Conservation (phyloP, 2,329 filamentous ascomycete genomes). For the Fusarium sp. region DNA sequence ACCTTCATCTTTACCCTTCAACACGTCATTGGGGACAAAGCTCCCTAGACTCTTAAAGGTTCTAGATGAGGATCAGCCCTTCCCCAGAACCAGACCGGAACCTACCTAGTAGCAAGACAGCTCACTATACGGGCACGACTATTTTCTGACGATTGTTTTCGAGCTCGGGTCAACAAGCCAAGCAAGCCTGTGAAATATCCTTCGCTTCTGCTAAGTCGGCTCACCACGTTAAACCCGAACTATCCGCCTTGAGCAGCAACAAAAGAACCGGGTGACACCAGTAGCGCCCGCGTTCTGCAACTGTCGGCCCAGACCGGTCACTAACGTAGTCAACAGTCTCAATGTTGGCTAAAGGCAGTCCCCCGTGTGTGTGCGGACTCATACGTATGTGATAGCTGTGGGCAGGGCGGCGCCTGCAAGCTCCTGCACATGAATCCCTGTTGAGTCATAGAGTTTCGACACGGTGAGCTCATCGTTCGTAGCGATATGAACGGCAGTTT, state of each 20-base stretch:
- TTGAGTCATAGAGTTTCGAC: conserved; percentile 35
- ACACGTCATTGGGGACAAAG: conserved; percentile 32
- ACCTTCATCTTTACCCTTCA: conserved; percentile 28
- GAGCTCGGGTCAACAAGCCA: not conserved
- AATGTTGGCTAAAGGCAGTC: conserved; percentile 19
- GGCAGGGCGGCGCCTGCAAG: conserved; percentile 25
- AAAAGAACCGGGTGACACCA: conserved; percentile 25
- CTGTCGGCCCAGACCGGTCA: conserved; percentile 46
- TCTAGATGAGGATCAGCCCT: conserved; percentile 36
- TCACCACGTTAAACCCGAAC: conserved; percentile 20
- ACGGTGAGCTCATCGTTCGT: conserved; percentile 26
- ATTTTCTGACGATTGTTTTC: not conserved
- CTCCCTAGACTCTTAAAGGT: not conserved
- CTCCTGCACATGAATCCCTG: conserved; percentile 35
- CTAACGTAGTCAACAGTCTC: conserved; percentile 25
- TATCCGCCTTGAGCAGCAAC: conserved; percentile 17
- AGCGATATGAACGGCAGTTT: conserved; percentile 27
- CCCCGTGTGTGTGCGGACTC: conserved; percentile 17
- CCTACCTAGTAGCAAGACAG: too few relatives aligned
- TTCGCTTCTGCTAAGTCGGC: conserved; percentile 1
- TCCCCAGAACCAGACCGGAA: conserved; percentile 5
- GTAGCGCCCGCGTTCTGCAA: conserved; percentile 41
- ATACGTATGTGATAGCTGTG: conserved; percentile 35
- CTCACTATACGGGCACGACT: too few relatives aligned
- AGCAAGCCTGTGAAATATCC: conserved; percentile 1